Conservation (phyloP, 208 protist species). For the Borovskyia barvae region DNA sequence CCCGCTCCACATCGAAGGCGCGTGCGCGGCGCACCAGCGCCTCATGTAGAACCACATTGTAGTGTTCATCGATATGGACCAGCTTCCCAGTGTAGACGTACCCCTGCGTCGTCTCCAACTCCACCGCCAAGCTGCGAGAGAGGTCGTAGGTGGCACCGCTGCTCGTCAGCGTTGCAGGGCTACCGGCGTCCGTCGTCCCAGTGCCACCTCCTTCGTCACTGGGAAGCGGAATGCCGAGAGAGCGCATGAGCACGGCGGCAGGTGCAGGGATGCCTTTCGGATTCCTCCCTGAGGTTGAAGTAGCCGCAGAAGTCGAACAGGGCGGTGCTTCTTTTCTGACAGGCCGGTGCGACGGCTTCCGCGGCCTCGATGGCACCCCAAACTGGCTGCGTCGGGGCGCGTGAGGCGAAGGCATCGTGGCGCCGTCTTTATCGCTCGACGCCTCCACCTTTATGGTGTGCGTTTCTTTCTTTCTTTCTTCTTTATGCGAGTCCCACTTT, state of each 20-base stretch:
- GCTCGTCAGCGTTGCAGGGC: not conserved
- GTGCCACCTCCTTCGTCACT: not conserved
- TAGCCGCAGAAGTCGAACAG: not conserved
- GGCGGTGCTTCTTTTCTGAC: not conserved
- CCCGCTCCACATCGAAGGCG: slow-evolving; percentile 58
- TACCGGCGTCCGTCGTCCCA: not conserved
- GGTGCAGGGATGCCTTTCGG: slow-evolving; percentile 22
- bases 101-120: slow-evolving; percentile 83
- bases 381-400: not conserved
- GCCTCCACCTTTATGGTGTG: not conserved
- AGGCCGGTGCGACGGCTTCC: not conserved
- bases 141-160: slow-evolving; percentile 1
- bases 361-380: not conserved
- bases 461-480: slow-evolving; percentile 6
- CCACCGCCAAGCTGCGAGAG: slow-evolving; percentile 34
- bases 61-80: slow-evolving; percentile 57
- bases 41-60: slow-evolving; percentile 73
- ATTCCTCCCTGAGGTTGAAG: not conserved
- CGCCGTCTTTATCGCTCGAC: not conserved
- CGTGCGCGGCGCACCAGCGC: slow-evolving; percentile 58
- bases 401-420: not conserved
- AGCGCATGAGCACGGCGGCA: slow-evolving; percentile 23
- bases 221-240: slow-evolving; percentile 2
- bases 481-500: not conserved
- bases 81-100: slow-evolving; percentile 79